Percentiles rank a stretch among this genome's conserved stretches.
These are phyloP conservation scores for Fusarium albosuccineum DNA, from an alignment of 2,329 filamentous ascomycete genomes.

Conservation along the genomic window DNA sequence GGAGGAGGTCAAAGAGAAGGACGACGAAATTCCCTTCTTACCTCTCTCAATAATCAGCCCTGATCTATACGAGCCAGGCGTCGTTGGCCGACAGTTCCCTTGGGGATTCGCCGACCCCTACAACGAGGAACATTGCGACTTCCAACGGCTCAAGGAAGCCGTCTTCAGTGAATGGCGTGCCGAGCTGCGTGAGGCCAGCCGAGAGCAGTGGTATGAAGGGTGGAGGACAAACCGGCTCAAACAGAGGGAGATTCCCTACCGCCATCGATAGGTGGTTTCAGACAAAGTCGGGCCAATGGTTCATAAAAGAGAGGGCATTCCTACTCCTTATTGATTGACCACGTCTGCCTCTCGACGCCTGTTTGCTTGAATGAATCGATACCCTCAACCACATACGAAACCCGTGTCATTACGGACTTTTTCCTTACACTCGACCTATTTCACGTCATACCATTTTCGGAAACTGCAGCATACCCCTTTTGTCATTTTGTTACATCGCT, in stretches of 20 bases:
- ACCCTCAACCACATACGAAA: constrained; percentile 37
- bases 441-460: constrained; percentile 43
- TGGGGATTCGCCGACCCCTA: constrained; percentile 98
- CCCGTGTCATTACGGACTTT: constrained; percentile 35
- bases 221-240: constrained; percentile 85
- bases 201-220: constrained; percentile 94
- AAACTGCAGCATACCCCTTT: constrained; percentile 54
- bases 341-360: constrained; percentile 20
- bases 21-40: constrained; percentile 75
- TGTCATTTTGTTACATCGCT: constrained; percentile 43
- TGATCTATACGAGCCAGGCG: constrained; percentile 85
- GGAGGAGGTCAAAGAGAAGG: constrained; percentile 62
- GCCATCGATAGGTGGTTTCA: constrained; percentile 48
- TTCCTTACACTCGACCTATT: constrained; percentile 38
- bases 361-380: constrained; percentile 17
- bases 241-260: constrained; percentile 60
- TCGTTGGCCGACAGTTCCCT: constrained; percentile 88
- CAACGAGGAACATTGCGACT: constrained; percentile 93
- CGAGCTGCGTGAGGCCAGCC: constrained; percentile 89
- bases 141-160: constrained; percentile 87
- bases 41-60: constrained; percentile 95
- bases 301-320: constrained; percentile 17
- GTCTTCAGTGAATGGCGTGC: constrained; percentile 95
- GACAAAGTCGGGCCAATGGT: constrained; percentile 8
- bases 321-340: constrained; percentile 5